Percentiles rank a stretch among this genome's conserved stretches.
Conservation (phyloP, 257 asterid species). For the Nicotiana obtusifolia region DNA sequence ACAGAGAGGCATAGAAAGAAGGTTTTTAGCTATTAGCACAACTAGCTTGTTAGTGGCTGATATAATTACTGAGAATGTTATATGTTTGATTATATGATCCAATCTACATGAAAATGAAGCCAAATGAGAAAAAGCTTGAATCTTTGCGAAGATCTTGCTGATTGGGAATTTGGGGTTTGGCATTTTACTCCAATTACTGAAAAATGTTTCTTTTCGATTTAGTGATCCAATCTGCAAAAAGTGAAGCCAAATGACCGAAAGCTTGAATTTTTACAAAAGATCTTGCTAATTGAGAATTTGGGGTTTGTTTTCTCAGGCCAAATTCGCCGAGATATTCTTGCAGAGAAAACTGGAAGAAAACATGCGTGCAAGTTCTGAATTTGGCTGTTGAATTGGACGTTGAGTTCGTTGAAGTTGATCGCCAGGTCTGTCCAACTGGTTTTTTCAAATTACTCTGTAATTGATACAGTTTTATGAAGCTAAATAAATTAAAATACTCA, state of each 20-base stretch:
- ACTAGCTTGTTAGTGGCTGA: too few species aligned
- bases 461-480: neutral
- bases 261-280: neutral
- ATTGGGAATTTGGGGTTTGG: too few species aligned
- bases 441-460: neutral
- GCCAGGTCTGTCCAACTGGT: slow-evolving; percentile 26
- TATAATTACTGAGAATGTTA: too few species aligned
- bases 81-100: too few species aligned
- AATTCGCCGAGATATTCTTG: neutral
- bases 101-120: too few species aligned
- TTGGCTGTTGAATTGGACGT: slow-evolving; percentile 44
- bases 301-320: slow-evolving; percentile 22
- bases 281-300: neutral
- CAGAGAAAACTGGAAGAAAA: slow-evolving; percentile 18
- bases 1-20: too few species aligned
- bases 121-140: too few species aligned
- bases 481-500: neutral
- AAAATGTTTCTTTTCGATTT: neutral
- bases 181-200: neutral
- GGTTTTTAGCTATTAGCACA: too few species aligned
- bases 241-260: neutral
- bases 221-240: neutral
- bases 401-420: slow-evolving; percentile 50
- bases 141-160: too few species aligned
- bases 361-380: slow-evolving; percentile 33